Percentiles rank a stretch among this genome's conserved stretches.
Conservation (phyloP, 1,139 yeast genomes). For the Candida pseudoviswanathii region DNA sequence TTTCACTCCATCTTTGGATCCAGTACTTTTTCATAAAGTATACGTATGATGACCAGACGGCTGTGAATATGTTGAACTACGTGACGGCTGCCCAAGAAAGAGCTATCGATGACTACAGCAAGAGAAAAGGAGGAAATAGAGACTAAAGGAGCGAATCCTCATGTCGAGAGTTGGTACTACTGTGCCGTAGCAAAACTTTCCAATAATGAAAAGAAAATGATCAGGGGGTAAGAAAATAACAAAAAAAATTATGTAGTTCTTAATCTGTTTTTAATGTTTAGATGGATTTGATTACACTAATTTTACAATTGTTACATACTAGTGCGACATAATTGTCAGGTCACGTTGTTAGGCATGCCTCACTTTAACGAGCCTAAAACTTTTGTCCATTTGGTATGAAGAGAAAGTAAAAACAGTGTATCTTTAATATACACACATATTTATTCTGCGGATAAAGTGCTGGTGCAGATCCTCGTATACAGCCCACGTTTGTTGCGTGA, state of each 20-base stretch:
- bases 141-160: background rate
- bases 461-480: too few species aligned
- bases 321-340: too few species aligned
- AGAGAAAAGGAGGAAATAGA: constrained; percentile 4
- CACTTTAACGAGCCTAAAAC: too few species aligned
- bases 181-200: background rate
- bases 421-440: background rate
- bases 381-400: too few species aligned
- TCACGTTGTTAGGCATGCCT: too few species aligned
- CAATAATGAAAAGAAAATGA: background rate
- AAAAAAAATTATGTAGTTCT: background rate
- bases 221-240: background rate
- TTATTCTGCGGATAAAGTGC: background rate
- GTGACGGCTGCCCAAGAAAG: constrained; percentile 15
- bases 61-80: constrained; percentile 12
- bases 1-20: constrained; percentile 13
- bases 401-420: too few species aligned
- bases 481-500: background rate
- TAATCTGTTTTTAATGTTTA: background rate
- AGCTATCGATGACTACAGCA: constrained; percentile 14
- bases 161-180: too few species aligned
- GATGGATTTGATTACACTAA: background rate
- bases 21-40: constrained; percentile 13
- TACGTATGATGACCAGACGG: constrained; percentile 15
- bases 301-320: too few species aligned